Conservation (phyloP, 2,329 filamentous ascomycete species). For the Dryadomyces quercus-mongolicae region DNA sequence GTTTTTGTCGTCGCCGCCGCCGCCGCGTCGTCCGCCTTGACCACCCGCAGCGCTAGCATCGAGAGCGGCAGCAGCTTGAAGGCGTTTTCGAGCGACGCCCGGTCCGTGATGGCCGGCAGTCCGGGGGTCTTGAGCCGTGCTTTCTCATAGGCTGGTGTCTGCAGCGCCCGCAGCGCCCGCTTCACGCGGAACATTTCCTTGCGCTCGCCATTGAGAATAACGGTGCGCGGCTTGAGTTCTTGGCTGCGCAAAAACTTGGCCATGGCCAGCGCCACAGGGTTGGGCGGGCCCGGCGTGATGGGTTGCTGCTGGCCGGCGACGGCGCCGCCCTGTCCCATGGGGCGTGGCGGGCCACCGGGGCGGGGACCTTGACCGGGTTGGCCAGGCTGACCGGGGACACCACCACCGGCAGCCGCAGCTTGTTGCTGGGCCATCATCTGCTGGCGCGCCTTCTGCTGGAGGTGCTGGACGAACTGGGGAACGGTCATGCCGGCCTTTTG, state of each 20-base stretch:
- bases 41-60: slow-evolving; percentile 81
- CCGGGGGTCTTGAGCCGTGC: slow-evolving; percentile 80
- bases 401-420: slow-evolving; percentile 21
- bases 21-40: slow-evolving; percentile 55
- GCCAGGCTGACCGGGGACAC: neutral
- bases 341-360: no score
- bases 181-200: slow-evolving; percentile 99
- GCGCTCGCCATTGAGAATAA: slow-evolving; percentile 87
- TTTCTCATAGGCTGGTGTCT: slow-evolving; percentile 84
- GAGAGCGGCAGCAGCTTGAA: slow-evolving; percentile 94
- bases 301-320: slow-evolving; percentile 45
- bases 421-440: slow-evolving; percentile 34
- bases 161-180: slow-evolving; percentile 79
- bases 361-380: slow-evolving; percentile 17
- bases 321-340: neutral
- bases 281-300: slow-evolving; percentile 68
- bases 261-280: slow-evolving; percentile 77
- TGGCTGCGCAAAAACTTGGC: slow-evolving; percentile 79
- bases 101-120: slow-evolving; percentile 78
- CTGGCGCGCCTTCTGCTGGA: slow-evolving; percentile 43
- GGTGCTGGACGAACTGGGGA: slow-evolving; percentile 66
- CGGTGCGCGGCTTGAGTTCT: slow-evolving; percentile 78
- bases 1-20: no score
- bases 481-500: slow-evolving; percentile 74
- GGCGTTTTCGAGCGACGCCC: slow-evolving; percentile 71